Percentiles rank a stretch among this genome's conserved stretches.
These are phyloP conservation scores for Ustulina deusta DNA, from an alignment of 2,329 filamentous ascomycete genomes.

Conservation along the genomic window DNA sequence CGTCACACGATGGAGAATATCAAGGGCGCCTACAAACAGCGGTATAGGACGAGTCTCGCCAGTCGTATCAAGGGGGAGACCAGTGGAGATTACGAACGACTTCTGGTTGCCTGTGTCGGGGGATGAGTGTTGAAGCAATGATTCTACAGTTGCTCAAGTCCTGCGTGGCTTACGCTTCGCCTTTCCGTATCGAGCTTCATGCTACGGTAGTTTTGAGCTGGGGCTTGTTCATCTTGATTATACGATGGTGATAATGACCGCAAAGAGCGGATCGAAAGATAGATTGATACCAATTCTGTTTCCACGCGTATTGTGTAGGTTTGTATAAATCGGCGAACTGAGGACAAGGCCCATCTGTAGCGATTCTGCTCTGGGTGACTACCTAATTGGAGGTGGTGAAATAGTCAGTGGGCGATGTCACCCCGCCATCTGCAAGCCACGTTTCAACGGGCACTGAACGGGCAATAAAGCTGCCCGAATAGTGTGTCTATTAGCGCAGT, in stretches of 20 bases:
- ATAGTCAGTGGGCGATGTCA: background rate
- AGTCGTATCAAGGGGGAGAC: constrained; percentile 84
- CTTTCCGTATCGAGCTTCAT: background rate
- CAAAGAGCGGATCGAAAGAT: background rate
- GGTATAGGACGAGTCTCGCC: constrained; percentile 75
- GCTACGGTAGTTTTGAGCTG: background rate
- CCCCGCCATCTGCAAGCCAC: background rate
- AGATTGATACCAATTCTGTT: constrained; percentile 22
- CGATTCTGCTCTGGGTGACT: background rate
- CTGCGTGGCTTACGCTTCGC: background rate
- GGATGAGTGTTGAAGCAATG: constrained; percentile 50
- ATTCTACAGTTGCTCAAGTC: constrained; percentile 8
- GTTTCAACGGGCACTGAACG: background rate
- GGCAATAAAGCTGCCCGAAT: too few relatives aligned
- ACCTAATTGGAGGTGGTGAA: background rate
- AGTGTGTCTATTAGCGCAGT: too few relatives aligned
- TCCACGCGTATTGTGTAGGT: background rate
- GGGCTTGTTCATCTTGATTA: background rate
- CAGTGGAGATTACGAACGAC: constrained; percentile 81
- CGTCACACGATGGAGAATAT: constrained; percentile 78
- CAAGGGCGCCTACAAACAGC: constrained; percentile 79
- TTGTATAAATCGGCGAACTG: background rate
- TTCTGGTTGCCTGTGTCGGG: constrained; percentile 78
- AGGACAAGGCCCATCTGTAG: background rate
- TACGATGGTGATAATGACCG: constrained; percentile 3